Base-by-base conservation (phyloP, 352 stramenopile species). In the Globisporangium takayamanum region DNA sequence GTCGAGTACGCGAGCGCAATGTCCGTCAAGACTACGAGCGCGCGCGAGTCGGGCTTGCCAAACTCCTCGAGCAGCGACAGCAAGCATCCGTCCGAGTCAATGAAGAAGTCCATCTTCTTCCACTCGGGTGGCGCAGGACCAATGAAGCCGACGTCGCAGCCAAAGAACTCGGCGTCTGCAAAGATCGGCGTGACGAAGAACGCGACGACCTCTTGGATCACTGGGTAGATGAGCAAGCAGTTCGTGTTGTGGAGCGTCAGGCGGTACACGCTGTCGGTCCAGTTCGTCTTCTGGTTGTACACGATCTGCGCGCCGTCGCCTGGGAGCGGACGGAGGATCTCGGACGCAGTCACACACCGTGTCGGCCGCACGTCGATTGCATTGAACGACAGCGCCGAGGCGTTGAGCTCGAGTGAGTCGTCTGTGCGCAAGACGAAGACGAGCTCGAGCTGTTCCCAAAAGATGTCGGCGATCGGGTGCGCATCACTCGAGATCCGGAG, bases 61-160 rank as follows among this genome's bases (percentile, higher is more conserved):
- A 94, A 92, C 51, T 94, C 78, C 59, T 95, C 86, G n/a, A 95
- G 69, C 28, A 95, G 64, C 5, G 81, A 83, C 59, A 90, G 88
- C 11, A 90, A 72, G 58, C 86, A 94, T 10, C 80, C 80, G 33
- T 64, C 69, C 18, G 83, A 88, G 57, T 77, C 69, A 33, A 93
- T 48, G 26, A 65, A 64, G 15, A 93, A 80, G n/a, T 95, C 85
- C 67, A 90, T 74, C 66, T 86, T 89, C 39, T 78, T 80, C 85
- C 83, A 95, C 48, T 91, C 80, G 30, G 79, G 80, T 36, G 74
- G 72, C 47, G 71, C 51, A 2, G 72, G 64, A 16, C 70, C 66
- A 72, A 95, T 88, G 67, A 83, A 94, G 5, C 76, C 82, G 20
- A 88, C 69, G n/a, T 63, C 68, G 60, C 74, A 90, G 50, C 86